A percentile compares a stretch with the other conserved stretches of the same genome.
phyloP scores from a whole-genome alignment of 148 eudicot species.

The Pouteria glomerata region DNA sequence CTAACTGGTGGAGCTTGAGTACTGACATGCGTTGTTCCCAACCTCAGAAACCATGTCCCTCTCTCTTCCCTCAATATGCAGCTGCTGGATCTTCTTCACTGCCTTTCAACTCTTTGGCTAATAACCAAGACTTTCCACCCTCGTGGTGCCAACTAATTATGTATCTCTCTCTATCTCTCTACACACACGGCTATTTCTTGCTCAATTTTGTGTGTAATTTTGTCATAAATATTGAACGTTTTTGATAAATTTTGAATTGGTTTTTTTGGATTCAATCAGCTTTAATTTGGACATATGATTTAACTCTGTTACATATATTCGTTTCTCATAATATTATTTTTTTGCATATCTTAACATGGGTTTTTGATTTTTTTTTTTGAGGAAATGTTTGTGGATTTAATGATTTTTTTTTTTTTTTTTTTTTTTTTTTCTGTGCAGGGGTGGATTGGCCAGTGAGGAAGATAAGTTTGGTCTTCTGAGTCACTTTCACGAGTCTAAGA shows the following conservation, averaged over 20 bases:
- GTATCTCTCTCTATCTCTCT: constrained; percentile 43
- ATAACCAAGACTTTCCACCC: constrained; percentile 54
- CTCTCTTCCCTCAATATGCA: constrained; percentile 20
- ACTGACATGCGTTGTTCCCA: constrained; percentile 17
- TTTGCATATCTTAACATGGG: neutral
- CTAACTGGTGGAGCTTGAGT: constrained; percentile 84
- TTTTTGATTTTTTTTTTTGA: neutral
- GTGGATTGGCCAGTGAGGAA: constrained; percentile 33
- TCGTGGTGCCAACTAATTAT: constrained; percentile 78
- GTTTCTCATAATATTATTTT: neutral
- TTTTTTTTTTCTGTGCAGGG: constrained; percentile 12
- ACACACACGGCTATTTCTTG: constrained; percentile 5
- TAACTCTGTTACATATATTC: neutral
- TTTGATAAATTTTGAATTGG: neutral
- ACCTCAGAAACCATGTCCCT: constrained; percentile 33
- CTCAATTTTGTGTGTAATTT: neutral
- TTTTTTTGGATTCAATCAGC: neutral
- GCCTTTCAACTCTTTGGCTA: constrained; percentile 32
- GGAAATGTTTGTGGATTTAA: neutral
- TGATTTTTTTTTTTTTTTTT: no score
- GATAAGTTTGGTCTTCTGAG: constrained; percentile 27
- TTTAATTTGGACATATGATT: neutral
- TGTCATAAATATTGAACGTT: neutral
- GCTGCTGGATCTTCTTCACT: constrained; percentile 24
- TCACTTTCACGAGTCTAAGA: constrained; percentile 31